Evolutionary conservation across 2,329 filamentous ascomycete genomes (phyloP), one percentile per base, ranked within the genome.

Genomic region (Fusarium sp.): DNA sequence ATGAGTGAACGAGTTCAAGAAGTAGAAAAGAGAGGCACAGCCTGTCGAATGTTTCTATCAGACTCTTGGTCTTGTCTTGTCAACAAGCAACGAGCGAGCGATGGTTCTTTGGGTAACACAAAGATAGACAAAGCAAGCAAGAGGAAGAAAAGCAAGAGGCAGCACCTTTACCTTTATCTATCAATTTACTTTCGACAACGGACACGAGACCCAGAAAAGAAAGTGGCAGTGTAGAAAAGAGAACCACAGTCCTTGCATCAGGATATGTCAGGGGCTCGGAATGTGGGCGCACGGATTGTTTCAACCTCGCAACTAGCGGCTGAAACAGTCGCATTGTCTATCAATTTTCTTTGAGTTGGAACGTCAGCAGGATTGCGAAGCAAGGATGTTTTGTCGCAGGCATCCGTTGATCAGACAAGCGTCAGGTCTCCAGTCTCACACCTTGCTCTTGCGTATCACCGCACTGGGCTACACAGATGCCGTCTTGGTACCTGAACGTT

Each of bases 211-310:
- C 66, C 64, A 53, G 60, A 63, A 53, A 65, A 47, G 30, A 64
- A 50, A 32, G 50, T 42, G 32, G 32, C 47, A 40, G 44, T 50
- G 52, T 54, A 44, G 32, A 52, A 46, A 53, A 38, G 38, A 47
- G 33, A 62, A 40, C 43, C 37, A 64, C 67, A 38, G 56, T 71
- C 62, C 57, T 56, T 68, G 74, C 67, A 38, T 76, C 70, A 75
- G 71, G 62, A 64, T 62, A 43, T 67, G 60, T 50, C 57, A 68
- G 63, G 73, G 64, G 64, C 28, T 35, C 28, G 50, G 69, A 73
- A 73, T 70, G 72, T 66, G 65, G 65, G 59, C 57, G 71, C 75
- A 77, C 75, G 73, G 73, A 38, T 74, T 66, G 75, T 77, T 75
- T 77, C 75, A 77, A 73, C 63, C 42, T 62, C 53, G 58, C 49